phyloP scores from a whole-genome alignment of 2,329 filamentous ascomycete genomes.

The Verticillium dahliae region DNA sequence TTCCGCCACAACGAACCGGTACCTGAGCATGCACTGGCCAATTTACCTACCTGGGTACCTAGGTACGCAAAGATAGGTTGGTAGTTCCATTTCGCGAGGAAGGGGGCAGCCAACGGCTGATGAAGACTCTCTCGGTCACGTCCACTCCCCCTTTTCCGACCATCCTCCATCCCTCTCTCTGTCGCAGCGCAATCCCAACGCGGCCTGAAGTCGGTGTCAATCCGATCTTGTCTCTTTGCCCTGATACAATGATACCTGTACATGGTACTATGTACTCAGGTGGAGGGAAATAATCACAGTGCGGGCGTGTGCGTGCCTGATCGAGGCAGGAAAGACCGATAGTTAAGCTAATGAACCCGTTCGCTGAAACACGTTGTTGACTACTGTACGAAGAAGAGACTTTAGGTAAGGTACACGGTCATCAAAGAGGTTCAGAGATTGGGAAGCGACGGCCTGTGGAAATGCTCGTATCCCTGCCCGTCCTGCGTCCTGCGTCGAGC shows the following conservation, averaged over 20 bases:
- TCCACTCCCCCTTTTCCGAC: not conserved
- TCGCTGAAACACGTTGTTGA: not conserved
- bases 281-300: not conserved
- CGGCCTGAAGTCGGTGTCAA: not conserved
- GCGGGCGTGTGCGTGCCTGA: not conserved
- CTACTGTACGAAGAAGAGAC: too few species aligned
- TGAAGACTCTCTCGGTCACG: not conserved
- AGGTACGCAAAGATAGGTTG: not conserved
- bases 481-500: not conserved
- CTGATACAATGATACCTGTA: not conserved
- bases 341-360: not conserved
- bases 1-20: not conserved
- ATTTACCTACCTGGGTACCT: not conserved
- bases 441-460: not conserved
- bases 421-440: not conserved
- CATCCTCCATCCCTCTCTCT: not conserved
- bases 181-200: not conserved
- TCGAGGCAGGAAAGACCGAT: not conserved
- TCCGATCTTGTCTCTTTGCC: not conserved
- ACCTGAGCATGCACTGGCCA: not conserved
- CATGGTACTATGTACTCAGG: not conserved
- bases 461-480: conserved; percentile 3
- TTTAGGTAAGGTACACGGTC: not conserved
- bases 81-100: not conserved
- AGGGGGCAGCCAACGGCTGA: not conserved